Base-by-base conservation (phyloP, 495 filamentous ascomycete species). In the Barbatosphaeria neglecta region DNA sequence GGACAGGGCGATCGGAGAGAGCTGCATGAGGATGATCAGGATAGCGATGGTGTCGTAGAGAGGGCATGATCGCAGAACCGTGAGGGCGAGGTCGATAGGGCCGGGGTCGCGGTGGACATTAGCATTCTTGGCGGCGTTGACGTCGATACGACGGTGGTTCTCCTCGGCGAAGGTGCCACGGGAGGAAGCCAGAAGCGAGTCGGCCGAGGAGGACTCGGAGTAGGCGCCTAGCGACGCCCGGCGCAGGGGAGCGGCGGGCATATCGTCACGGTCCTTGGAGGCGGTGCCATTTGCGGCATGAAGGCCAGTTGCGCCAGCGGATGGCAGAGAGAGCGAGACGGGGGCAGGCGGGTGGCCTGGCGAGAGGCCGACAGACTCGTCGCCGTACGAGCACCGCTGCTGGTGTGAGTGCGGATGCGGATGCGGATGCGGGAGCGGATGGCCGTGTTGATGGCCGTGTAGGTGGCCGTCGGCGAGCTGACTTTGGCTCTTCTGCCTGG, bases 21-120 rank as follows among this genome's bases (percentile, higher is more conserved):
- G 79, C 62, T 95, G 92, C 57, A 99, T 81, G 46, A 99, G 79
- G 61, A 99, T 84, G 63, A 99, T 96, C 61, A 99, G 75, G 60
- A 99, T 95, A 58, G 92, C 90, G 65, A 99, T 86, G 46, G 92
- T 95, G 70, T 99, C 92, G 64, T 86, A 82, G 52, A 95, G 80
- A 20, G 92, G 92, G 57, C 88, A 95, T 22, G 87, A 89, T 51
- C 77, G 76, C 51, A 98, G 78, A 49, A 98, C 92, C 37, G 90
- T 96, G 50, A 85, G 75, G 41, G 81, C 80, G 45, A 90, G 65
- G 52, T 82, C 78, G 46, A 92, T 63, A 39, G 83, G 79, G 48
- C 83, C 81, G 2, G 68, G 62, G 49, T 74, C 78, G 46, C 73
- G 73, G 50, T 80, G 74, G 42, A 76, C 78, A 48, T 79, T 69